Evolutionary conservation across 2,329 filamentous ascomycete genomes (phyloP), one percentile per base, ranked within the genome.

Genomic region (Penicillium sp.): DNA sequence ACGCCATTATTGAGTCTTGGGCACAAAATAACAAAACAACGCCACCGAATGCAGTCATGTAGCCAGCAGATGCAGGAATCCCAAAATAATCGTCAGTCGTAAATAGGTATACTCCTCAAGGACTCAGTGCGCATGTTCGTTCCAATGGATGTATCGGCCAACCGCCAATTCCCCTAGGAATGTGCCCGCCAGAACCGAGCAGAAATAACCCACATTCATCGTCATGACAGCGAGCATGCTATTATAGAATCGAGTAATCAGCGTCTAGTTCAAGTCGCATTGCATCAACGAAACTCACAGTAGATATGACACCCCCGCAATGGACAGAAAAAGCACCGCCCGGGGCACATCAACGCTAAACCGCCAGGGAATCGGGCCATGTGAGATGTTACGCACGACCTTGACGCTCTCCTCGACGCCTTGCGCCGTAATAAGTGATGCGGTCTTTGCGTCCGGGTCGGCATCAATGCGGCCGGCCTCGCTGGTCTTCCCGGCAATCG

Each of bases 141-240:
- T 75, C 22, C 77, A 65, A 46, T 79, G 71, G 31, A 79, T 80
- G 68, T 87, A 95, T 63, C 92, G 85, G 33, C 92, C 92, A 60
- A 95, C 83, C 0, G 86, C 84, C 44, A 98, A 77, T 73, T 95
- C 95, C 24, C 94, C 94, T n/a, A 96, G 72, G 70, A 98, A 97
- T 1, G 89, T 85, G 14, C 89, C 89, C 4, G 81, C 88, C 11
- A 96, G 82, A n/a, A 93, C 83, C 0, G 90, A 92, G 55, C 92
- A 76, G 73, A 94, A 94, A 73, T 95, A 95, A 13, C 91, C 91
- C 16, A 94, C 84, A 68, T 95, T 95, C 80, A 91, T 86, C 1
- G 90, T 93, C 91, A 95, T 96, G 71, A 96, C 89, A 14, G 90
- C 91, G 78, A 96, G 79, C 92, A 96, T 96, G 60, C 92, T 96